phyloP scores from a whole-genome alignment of 1,284 basidiomycete genomes.

The Fomitopsis schrenkii region DNA sequence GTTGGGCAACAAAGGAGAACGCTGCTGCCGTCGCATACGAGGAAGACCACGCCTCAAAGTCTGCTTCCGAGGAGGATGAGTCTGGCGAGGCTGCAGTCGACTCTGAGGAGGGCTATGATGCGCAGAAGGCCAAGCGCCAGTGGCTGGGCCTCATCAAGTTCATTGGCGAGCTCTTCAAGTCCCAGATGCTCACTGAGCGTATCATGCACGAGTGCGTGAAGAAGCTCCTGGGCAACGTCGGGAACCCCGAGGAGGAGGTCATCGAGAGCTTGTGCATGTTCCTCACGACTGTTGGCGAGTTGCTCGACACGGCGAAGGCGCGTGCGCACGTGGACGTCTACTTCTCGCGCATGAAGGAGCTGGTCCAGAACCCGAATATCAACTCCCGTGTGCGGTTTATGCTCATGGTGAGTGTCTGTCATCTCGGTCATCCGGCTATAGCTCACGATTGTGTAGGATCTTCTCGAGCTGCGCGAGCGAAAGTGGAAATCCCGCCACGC shows the following conservation, averaged over 20 bases:
- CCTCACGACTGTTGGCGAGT: slow-evolving; percentile 81
- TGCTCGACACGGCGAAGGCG: slow-evolving; percentile 79
- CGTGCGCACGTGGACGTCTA: slow-evolving; percentile 88
- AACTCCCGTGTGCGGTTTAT: slow-evolving; percentile 91
- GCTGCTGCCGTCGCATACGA: slow-evolving; percentile 21
- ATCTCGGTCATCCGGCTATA: not conserved
- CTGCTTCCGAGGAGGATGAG: slow-evolving; percentile 52
- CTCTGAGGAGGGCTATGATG: slow-evolving; percentile 95
- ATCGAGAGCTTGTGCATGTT: slow-evolving; percentile 95
- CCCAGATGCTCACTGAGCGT: slow-evolving; percentile 53
- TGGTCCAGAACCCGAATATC: slow-evolving; percentile 71
- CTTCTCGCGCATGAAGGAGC: slow-evolving; percentile 84
- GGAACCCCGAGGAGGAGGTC: slow-evolving; percentile 96
- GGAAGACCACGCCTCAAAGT: slow-evolving; percentile 60
- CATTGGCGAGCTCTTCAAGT: slow-evolving; percentile 97
- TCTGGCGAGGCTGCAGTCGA: slow-evolving; percentile 67
- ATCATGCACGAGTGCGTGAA: slow-evolving; percentile 94
- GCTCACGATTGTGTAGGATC: slow-evolving; percentile 25
- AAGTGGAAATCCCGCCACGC: slow-evolving; percentile 77
- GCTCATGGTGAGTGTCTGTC: slow-evolving; percentile 67
- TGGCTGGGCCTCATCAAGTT: slow-evolving; percentile 97
- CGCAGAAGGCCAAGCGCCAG: slow-evolving; percentile 95
- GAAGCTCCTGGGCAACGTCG: slow-evolving; percentile 88
- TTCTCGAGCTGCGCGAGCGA: slow-evolving; percentile 83
- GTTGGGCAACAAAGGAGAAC: slow-evolving; percentile 63